phyloP scores from a whole-genome alignment of 805 yeast genomes.

The Yarrowia bubula region DNA sequence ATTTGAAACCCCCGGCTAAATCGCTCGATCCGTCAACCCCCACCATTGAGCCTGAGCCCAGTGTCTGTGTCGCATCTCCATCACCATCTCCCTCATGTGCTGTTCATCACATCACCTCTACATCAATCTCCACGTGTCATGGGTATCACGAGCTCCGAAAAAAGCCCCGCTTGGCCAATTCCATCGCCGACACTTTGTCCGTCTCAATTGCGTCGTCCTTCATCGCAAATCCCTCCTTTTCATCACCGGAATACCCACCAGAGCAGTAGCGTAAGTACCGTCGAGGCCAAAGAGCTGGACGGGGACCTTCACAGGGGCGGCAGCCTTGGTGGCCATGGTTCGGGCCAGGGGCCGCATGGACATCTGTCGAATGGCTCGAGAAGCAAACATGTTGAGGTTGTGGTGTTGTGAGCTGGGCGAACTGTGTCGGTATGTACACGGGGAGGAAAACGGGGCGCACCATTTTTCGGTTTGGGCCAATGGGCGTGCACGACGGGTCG shows the following conservation, averaged over 20 bases:
- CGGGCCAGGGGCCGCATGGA: conserved; percentile 28
- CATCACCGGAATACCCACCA: conserved; percentile 38
- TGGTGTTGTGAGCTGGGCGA: conserved; percentile 24
- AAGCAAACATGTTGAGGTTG: conserved; percentile 27
- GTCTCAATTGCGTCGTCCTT: neutral
- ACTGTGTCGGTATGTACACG: conserved; percentile 25
- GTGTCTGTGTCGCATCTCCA: neutral
- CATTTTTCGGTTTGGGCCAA: conserved; percentile 23
- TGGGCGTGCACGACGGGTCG: neutral
- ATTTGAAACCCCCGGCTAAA: neutral
- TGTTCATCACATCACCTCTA: neutral
- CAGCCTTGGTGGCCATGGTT: conserved; percentile 58
- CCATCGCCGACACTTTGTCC: neutral
- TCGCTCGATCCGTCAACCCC: neutral
- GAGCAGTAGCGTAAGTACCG: conserved; percentile 95
- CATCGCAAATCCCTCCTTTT: neutral
- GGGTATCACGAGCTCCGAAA: neutral
- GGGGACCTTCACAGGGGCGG: conserved; percentile 67
- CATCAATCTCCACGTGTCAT: neutral
- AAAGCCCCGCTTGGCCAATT: neutral
- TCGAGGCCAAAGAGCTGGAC: conserved; percentile 92
- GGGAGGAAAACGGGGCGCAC: conserved; percentile 23
- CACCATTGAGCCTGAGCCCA: neutral
- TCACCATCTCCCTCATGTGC: too few relatives aligned
- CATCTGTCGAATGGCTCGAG: conserved; percentile 27